Percentiles rank a stretch among this genome's conserved stretches.
Conservation (phyloP, 2,329 filamentous ascomycete genomes). For the Elsinoe perseae region DNA sequence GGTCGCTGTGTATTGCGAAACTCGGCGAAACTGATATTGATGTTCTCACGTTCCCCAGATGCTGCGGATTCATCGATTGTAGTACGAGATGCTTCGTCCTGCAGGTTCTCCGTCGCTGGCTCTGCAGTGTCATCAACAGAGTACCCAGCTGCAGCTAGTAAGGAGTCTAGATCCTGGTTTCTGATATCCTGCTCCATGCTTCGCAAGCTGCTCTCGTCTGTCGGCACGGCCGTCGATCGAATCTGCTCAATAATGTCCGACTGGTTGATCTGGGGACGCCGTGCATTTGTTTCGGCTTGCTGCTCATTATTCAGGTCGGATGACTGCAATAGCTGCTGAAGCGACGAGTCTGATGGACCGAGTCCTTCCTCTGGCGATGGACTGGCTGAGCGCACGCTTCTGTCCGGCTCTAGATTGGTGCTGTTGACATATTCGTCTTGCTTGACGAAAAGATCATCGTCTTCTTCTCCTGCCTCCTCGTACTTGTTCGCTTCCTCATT, state of each 20-base stretch:
- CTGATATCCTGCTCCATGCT: conserved; percentile 28
- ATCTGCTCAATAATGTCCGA: conserved; percentile 24
- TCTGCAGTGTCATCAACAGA: conserved; percentile 17
- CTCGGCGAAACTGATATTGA: conserved; percentile 2
- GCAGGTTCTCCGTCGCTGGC: not conserved
- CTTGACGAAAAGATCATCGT: not conserved
- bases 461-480: not conserved
- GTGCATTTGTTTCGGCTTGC: not conserved
- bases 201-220: conserved; percentile 26
- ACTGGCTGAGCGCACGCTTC: not conserved
- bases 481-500: not conserved
- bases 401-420: not conserved
- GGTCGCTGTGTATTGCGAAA: not conserved
- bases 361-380: not conserved
- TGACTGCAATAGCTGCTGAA: not conserved
- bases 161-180: conserved; percentile 36
- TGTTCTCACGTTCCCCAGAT: not conserved
- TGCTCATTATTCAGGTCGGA: not conserved
- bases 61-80: not conserved
- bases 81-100: not conserved
- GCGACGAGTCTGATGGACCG: not conserved
- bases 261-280: conserved; percentile 7
- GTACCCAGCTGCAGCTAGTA: conserved; percentile 39
- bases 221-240: conserved; percentile 25
- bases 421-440: not conserved